Conservation (phyloP, 2,329 filamentous ascomycete species). For the Daldinia sp. region DNA sequence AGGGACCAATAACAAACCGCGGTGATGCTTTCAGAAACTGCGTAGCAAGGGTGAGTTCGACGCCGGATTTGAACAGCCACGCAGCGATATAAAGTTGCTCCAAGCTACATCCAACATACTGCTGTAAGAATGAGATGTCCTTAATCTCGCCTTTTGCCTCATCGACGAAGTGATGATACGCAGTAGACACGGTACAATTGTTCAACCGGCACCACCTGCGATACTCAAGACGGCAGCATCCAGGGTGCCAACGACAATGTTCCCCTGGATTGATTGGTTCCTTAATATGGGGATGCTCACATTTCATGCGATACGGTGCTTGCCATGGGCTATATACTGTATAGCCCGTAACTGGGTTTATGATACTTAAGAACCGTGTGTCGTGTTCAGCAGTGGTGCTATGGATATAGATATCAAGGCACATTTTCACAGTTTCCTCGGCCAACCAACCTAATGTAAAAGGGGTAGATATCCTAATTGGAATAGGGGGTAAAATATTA, state of each 20-base stretch:
- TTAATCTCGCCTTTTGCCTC: slow-evolving; percentile 5
- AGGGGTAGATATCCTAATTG: neutral
- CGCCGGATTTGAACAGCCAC: slow-evolving; percentile 38
- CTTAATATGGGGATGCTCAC: slow-evolving; percentile 22
- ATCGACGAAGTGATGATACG: slow-evolving; percentile 39
- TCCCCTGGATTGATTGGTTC: slow-evolving; percentile 5
- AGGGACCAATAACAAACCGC: neutral
- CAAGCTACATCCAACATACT: slow-evolving; percentile 10
- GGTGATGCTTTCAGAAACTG: neutral
- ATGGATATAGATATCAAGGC: slow-evolving; percentile 37
- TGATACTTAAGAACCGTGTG: slow-evolving; percentile 29
- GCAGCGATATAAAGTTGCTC: slow-evolving; percentile 6
- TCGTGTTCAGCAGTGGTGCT: slow-evolving; percentile 37
- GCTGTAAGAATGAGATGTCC: slow-evolving; percentile 21
- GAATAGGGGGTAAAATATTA: neutral
- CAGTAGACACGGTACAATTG: slow-evolving; percentile 13
- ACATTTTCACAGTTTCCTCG: slow-evolving; percentile 21
- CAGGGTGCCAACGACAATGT: slow-evolving; percentile 33
- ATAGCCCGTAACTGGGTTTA: slow-evolving; percentile 41
- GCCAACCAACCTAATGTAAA: neutral
- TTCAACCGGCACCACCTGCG: neutral
- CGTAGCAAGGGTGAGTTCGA: slow-evolving; percentile 28
- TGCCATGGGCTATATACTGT: slow-evolving; percentile 40
- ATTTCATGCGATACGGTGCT: slow-evolving; percentile 19
- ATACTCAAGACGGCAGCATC: slow-evolving; percentile 35